Conservation (phyloP, 345 rosid species). For the Moricandia moricandioides region DNA sequence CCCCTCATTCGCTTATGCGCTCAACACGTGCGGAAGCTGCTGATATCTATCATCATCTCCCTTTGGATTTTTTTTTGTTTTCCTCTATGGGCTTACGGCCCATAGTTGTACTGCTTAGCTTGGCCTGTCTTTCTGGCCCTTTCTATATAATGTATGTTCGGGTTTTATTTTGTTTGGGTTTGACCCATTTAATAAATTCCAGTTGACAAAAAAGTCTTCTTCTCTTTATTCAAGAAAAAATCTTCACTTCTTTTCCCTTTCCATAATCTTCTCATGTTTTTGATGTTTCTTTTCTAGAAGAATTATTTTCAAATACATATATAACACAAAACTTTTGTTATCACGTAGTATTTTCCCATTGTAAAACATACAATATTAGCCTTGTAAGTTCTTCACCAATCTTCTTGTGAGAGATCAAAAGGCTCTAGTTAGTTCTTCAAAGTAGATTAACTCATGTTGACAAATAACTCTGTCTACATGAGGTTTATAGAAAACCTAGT, state of each 20-base stretch:
- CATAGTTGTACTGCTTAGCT: no score
- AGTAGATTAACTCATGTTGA: background rate
- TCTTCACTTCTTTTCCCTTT: background rate
- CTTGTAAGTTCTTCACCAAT: background rate
- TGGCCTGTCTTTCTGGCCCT: no score
- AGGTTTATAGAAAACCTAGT: background rate
- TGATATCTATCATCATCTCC: no score
- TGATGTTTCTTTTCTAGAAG: background rate
- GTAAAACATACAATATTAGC: background rate
- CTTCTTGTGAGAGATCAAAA: background rate
- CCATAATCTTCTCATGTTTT: background rate
- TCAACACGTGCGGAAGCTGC: no score
- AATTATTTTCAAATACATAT: background rate
- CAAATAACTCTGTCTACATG: background rate
- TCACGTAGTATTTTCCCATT: background rate
- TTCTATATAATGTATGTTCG: no score
- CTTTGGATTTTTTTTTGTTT: no score
- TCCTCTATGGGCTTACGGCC: no score
- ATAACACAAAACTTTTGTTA: background rate
- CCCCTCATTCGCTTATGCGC: no score
- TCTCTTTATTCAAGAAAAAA: no score
- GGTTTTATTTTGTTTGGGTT: no score
- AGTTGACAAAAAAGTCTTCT: no score
- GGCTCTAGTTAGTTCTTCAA: background rate
- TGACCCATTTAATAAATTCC: no score